These are phyloP conservation scores for Fusarium solani-melongenae DNA, from an alignment of 2,329 filamentous ascomycete genomes.

Conservation along the genomic window DNA sequence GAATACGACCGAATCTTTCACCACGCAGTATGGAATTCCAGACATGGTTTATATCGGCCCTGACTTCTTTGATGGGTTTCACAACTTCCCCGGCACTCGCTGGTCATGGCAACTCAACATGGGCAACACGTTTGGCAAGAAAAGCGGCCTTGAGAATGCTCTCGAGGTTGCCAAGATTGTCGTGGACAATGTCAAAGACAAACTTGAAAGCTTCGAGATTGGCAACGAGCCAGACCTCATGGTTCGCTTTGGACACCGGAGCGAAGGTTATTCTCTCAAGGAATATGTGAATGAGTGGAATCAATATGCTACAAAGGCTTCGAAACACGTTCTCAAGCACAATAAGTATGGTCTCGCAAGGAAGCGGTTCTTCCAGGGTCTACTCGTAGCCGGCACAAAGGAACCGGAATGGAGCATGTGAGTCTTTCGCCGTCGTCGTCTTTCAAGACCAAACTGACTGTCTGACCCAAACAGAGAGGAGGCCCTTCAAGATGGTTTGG, in stretches of 20 bases:
- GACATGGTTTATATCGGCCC: background rate
- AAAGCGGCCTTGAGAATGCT: background rate
- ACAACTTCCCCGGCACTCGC: background rate
- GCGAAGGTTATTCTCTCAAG: background rate
- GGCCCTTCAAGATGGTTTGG: background rate
- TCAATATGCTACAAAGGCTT: background rate
- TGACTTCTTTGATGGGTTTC: background rate
- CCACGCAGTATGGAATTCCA: background rate
- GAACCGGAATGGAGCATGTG: background rate
- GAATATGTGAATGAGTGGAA: background rate
- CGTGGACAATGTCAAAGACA: background rate
- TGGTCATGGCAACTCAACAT: slow-evolving; percentile 1
- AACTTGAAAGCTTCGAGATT: background rate
- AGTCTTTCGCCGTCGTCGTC: background rate
- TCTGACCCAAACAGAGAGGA: background rate
- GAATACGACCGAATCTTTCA: background rate
- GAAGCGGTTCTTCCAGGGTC: background rate
- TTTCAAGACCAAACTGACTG: background rate
- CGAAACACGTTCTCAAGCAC: background rate
- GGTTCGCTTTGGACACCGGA: background rate
- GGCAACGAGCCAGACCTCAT: background rate
- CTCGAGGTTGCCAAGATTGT: background rate
- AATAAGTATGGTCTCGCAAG: background rate
- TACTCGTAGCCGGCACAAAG: background rate
- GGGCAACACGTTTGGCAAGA: background rate